phyloP scores from a whole-genome alignment of 176 grass and related monocot genomes.

The Tillandsia leiboldiana region DNA sequence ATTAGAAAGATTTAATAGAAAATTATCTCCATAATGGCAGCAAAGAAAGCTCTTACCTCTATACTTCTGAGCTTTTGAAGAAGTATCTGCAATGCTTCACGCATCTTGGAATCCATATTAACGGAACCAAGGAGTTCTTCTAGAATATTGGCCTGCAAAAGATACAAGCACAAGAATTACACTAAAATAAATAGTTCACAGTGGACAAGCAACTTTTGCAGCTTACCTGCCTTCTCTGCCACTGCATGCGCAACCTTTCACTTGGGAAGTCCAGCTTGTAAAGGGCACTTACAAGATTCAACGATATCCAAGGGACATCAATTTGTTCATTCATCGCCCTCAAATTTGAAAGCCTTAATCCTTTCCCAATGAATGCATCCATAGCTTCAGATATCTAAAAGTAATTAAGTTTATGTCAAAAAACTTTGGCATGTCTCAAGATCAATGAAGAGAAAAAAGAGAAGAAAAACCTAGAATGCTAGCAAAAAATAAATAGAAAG shows the following conservation, averaged over 20 bases:
- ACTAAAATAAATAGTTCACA: neutral
- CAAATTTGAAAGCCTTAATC: constrained; percentile 43
- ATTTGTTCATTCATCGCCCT: constrained; percentile 38
- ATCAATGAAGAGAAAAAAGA: no score
- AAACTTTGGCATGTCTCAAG: no score
- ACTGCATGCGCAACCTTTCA: constrained; percentile 56
- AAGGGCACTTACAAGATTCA: constrained; percentile 65
- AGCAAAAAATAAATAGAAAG: no score
- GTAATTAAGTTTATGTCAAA: no score
- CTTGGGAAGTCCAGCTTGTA: constrained; percentile 60
- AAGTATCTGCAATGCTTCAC: constrained; percentile 44
- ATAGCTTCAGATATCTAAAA: constrained; percentile 85
- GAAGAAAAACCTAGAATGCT: no score
- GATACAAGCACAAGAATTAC: neutral
- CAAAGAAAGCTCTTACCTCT: constrained; percentile 40
- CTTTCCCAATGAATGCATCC: constrained; percentile 52
- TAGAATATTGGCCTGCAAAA: constrained; percentile 66
- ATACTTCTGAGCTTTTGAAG: constrained; percentile 62
- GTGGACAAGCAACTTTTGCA: constrained; percentile 8
- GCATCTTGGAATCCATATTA: constrained; percentile 34
- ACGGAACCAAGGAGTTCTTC: constrained; percentile 62
- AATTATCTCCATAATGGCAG: no score
- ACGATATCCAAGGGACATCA: constrained; percentile 58
- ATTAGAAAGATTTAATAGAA: no score
- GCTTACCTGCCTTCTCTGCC: constrained; percentile 75